phyloP scores from a whole-genome alignment of 805 yeast species.

The Suhomyces sp. region DNA sequence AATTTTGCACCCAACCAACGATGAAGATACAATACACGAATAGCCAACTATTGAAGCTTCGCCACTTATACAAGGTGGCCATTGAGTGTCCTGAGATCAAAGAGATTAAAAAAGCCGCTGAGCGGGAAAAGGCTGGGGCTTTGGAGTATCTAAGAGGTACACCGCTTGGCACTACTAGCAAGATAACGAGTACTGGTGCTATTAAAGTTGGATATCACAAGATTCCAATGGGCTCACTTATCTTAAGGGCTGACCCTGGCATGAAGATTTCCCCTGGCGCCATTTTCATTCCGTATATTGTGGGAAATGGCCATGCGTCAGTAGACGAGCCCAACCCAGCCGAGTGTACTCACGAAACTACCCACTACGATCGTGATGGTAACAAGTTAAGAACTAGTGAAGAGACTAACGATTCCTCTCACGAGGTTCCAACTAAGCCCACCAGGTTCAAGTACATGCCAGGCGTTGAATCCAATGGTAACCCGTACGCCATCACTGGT shows the following conservation, averaged over 20 bases:
- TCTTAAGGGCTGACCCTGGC: conserved; percentile 25
- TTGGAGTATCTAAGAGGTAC: not conserved
- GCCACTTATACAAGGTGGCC: not conserved
- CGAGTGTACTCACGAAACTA: not conserved
- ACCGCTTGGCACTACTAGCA: not conserved
- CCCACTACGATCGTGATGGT: not conserved
- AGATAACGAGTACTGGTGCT: not conserved
- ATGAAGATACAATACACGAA: not conserved
- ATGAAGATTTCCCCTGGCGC: conserved; percentile 29
- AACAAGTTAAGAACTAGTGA: not conserved
- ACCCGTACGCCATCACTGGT: not conserved
- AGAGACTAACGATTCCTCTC: not conserved
- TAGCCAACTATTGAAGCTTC: not conserved
- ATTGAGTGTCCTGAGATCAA: not conserved
- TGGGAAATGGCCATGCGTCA: not conserved
- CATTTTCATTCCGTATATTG: conserved; percentile 18
- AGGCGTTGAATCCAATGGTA: not conserved
- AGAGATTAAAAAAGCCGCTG: not conserved
- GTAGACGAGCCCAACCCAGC: not conserved
- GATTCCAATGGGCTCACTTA: conserved; percentile 12
- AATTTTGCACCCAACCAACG: conserved; percentile 6
- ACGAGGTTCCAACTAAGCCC: not conserved
- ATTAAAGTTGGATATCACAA: not conserved
- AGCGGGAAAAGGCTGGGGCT: not conserved
- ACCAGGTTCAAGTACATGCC: not conserved